A percentile compares a stretch with the other conserved stretches of the same genome.
Evolutionary conservation across 495 filamentous ascomycete species (phyloP).

Genomic region (Terfezia boudieri): DNA sequence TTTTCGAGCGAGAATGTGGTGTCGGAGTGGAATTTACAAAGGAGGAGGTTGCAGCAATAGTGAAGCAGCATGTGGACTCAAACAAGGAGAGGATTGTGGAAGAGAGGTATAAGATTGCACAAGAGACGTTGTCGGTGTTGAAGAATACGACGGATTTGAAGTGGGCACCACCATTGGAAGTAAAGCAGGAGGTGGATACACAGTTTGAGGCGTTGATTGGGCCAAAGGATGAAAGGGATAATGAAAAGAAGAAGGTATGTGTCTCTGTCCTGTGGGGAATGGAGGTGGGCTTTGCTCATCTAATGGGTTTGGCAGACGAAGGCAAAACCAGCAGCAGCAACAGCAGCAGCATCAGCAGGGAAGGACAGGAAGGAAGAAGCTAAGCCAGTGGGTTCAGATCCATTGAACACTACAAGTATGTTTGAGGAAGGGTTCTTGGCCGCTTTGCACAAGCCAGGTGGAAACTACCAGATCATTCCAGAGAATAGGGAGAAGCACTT

Average conservation of each 20-base stretch:
- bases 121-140: constrained; percentile 8
- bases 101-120: constrained; percentile 12
- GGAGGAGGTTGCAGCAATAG: constrained; percentile 4
- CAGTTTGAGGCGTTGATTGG: constrained; percentile 11
- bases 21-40: constrained; percentile 16
- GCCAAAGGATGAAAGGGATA: constrained; percentile 17
- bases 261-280: too few species aligned
- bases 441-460: constrained; percentile 15
- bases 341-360: background rate
- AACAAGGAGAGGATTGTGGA: constrained; percentile 11
- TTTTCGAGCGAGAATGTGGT: constrained; percentile 16
- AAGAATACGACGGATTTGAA: constrained; percentile 14
- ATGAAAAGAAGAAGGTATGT: constrained; percentile 10
- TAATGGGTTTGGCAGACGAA: background rate
- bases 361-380: background rate
- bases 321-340: background rate
- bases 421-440: constrained; percentile 18
- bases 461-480: constrained; percentile 15
- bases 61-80: constrained; percentile 7
- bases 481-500: constrained; percentile 15
- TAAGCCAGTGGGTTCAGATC: constrained; percentile 7
- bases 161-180: constrained; percentile 14
- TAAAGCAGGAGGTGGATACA: constrained; percentile 15
- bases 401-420: constrained; percentile 8
- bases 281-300: too few species aligned